These are phyloP conservation scores for Myxozyma monticola DNA, from an alignment of 805 yeast genomes.

Conservation along the genomic window DNA sequence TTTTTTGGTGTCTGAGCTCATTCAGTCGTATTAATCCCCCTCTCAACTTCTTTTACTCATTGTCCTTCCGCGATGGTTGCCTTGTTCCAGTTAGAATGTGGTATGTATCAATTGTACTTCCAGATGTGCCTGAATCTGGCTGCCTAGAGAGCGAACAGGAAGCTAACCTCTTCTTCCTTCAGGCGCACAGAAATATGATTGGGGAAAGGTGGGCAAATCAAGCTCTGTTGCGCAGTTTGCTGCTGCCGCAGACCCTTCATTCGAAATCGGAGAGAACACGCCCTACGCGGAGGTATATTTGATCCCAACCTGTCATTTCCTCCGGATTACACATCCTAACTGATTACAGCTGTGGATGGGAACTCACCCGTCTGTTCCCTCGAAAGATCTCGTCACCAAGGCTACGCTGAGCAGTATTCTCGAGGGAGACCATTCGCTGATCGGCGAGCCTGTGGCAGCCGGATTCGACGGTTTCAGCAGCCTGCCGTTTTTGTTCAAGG, in stretches of 20 bases:
- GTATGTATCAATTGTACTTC: no score
- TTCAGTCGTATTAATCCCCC: no score
- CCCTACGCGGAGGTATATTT: conserved; percentile 79
- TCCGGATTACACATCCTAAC: background rate
- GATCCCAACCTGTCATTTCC: no score
- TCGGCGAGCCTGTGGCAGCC: conserved; percentile 58
- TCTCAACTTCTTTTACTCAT: no score
- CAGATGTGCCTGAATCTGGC: no score
- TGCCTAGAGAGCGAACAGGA: no score
- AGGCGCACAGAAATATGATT: conserved; percentile 29
- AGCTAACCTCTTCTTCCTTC: background rate
- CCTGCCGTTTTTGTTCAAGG: conserved; percentile 91
- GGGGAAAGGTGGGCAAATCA: conserved; percentile 69
- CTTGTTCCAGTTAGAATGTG: no score
- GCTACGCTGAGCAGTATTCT: conserved; percentile 68
- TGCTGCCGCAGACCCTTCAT: conserved; percentile 59
- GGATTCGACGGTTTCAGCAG: conserved; percentile 63
- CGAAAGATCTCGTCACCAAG: conserved; percentile 56
- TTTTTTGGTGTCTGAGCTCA: no score
- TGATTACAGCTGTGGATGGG: conserved; percentile 89
- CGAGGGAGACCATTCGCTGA: conserved; percentile 54
- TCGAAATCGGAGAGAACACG: conserved; percentile 64
- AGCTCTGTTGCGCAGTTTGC: conserved; percentile 93
- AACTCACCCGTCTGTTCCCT: conserved; percentile 90
- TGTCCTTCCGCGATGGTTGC: no score